Base-by-base conservation (phyloP, 306 rosid genomes). In the Cucurbita maxima region DNA sequence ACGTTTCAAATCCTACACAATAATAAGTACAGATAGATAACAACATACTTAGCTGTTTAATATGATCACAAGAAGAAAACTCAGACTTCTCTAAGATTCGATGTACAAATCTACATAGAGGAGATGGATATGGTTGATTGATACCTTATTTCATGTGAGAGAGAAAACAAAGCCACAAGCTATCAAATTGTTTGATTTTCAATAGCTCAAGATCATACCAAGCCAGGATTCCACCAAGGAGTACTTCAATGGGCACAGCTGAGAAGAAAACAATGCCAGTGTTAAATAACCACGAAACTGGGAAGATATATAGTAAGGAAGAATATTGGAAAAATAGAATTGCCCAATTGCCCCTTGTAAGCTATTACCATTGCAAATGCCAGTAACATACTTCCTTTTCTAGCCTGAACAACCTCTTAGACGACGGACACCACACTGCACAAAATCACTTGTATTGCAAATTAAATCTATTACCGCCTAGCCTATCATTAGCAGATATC, bases 301-400 rank as follows among this genome's bases (percentile, higher is more conserved):
- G 58, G 22, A 69, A 36, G 78, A 63, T 36, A 56, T 25, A 19
- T 38, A 58, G 64, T 16, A 78, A 15, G 71, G 41, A 22, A 64
- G 51, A 64, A 72, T 54, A 64, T 20, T 19, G 62, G 51, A 12
- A 72, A 72, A 54, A 72, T 19, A 36, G 44, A 50, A 52, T 63
- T 16, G 18, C 53, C 18, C 10, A n/a, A 38, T 44, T 43, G 6
- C 62, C 54, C 73, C 5, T 10, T 53, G 38, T n/a, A 12, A 61
- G 61, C 69, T 60, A 44, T 78, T 88, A 95, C 99, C 99, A 91
- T 95, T 55, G 97, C 97, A 79, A 95, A 77, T 37, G 97, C 96
- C 76, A 78, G 86, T 38, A 87, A 79, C 91, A 88, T 84, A 86
- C 84, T 91, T 86, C 83, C 90, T 63, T 84, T 95, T 83, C 87